These are phyloP conservation scores for Prunus davidiana DNA, from an alignment of 306 rosid genomes.

Conservation along the genomic window DNA sequence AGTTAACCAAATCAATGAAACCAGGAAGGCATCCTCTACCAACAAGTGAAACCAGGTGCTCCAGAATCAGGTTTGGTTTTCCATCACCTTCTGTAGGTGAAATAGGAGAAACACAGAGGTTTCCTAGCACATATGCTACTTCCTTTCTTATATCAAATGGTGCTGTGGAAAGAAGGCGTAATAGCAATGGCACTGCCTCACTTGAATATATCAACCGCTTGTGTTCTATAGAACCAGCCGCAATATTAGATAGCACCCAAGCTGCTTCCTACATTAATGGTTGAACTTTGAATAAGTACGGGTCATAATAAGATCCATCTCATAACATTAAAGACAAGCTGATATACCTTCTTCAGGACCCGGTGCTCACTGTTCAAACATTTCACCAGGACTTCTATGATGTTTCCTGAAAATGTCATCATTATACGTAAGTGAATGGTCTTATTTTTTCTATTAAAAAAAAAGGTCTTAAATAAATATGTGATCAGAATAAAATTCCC, in stretches of 20 bases:
- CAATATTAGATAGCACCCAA: constrained; percentile 91
- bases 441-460: neutral
- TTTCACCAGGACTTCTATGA: constrained; percentile 58
- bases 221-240: constrained; percentile 81
- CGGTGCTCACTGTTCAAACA: constrained; percentile 88
- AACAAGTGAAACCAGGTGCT: constrained; percentile 77
- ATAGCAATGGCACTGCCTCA: constrained; percentile 59
- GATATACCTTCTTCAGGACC: constrained; percentile 77
- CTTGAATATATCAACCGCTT: constrained; percentile 73
- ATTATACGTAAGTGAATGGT: neutral
- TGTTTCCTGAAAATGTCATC: constrained; percentile 55
- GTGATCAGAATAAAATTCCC: constrained; percentile 5
- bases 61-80: constrained; percentile 63
- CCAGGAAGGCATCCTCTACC: constrained; percentile 78
- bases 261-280: constrained; percentile 72
- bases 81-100: constrained; percentile 56
- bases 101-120: constrained; percentile 78
- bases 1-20: constrained; percentile 78
- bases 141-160: constrained; percentile 89
- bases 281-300: constrained; percentile 16
- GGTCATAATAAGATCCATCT: constrained; percentile 13
- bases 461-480: neutral
- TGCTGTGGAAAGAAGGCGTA: constrained; percentile 66
- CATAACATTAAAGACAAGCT: constrained; percentile 10
- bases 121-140: constrained; percentile 87